A percentile compares a stretch with the other conserved stretches of the same genome.
phyloP scores from a whole-genome alignment of 805 yeast species.

The Lachancea quebecensis region DNA sequence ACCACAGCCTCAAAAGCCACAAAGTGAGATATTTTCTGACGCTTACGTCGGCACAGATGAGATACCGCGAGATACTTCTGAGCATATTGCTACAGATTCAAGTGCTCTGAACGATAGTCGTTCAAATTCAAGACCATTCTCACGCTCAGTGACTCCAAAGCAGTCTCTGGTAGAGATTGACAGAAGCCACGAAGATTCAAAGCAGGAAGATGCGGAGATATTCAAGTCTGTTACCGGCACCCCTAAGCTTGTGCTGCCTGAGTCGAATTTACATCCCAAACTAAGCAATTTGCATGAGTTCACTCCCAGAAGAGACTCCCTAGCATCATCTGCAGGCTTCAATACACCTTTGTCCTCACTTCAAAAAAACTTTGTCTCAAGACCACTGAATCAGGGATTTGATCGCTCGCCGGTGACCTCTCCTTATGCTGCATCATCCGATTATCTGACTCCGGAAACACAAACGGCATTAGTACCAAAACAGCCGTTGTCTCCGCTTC shows the following conservation, averaged over 20 bases:
- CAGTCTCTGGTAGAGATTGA: conserved; percentile 22
- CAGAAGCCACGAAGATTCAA: not conserved
- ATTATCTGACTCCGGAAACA: conserved; percentile 32
- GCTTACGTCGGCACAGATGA: conserved; percentile 36
- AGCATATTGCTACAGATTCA: conserved; percentile 1
- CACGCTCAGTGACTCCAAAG: conserved; percentile 41
- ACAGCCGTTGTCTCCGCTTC: conserved; percentile 73
- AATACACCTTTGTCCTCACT: conserved; percentile 55
- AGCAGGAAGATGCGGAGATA: not conserved
- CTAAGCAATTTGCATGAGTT: conserved; percentile 26
- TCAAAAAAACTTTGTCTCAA: conserved; percentile 41
- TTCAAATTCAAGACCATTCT: conserved; percentile 14
- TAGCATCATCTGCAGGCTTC: conserved; percentile 38
- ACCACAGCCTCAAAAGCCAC: conserved; percentile 22
- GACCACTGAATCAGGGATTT: conserved; percentile 7
- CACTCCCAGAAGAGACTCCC: conserved; percentile 51
- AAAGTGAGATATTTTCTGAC: conserved; percentile 33
- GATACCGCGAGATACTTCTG: conserved; percentile 30
- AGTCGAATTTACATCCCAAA: conserved; percentile 18
- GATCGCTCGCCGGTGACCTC: conserved; percentile 48
- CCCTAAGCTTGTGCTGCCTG: conserved; percentile 12
- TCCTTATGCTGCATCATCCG: conserved; percentile 48
- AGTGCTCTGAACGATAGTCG: conserved; percentile 5
- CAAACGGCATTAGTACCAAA: conserved; percentile 29
- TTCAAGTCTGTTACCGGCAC: conserved; percentile 8